These are phyloP conservation scores for Naganishia onofrii DNA, from an alignment of 768 basidiomycete species.

Conservation along the genomic window DNA sequence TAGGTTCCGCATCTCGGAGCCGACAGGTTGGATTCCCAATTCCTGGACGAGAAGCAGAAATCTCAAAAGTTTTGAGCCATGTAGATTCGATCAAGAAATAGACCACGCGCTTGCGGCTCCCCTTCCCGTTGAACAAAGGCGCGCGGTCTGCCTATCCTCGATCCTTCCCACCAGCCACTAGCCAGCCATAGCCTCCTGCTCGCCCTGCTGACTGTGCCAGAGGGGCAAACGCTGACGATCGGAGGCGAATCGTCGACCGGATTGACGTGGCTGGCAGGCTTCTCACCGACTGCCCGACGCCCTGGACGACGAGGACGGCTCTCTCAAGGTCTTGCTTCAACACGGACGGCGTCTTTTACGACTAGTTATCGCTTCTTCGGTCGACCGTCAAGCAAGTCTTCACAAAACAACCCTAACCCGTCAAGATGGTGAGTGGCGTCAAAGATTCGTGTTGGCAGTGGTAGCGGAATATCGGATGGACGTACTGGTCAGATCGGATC, in stretches of 20 bases:
- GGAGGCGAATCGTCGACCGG: constrained; percentile 24
- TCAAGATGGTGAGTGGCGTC: constrained; percentile 21
- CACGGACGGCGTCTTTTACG: constrained; percentile 12
- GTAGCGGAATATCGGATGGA: not conserved
- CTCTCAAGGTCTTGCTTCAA: constrained; percentile 23
- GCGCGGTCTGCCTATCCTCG: not conserved
- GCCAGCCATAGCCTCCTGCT: not conserved
- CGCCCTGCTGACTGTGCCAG: not conserved
- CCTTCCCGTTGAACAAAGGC: not conserved
- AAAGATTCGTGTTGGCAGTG: not conserved
- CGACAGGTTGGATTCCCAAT: not conserved
- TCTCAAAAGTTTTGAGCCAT: not conserved
- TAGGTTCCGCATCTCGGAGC: not conserved
- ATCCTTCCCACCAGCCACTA: not conserved
- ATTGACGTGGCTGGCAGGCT: constrained; percentile 11
- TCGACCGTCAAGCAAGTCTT: constrained; percentile 28
- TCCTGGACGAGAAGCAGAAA: not conserved
- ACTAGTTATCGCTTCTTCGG: constrained; percentile 3
- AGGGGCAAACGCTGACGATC: constrained; percentile 15
- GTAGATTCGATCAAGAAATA: not conserved
- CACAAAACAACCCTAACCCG: constrained; percentile 22
- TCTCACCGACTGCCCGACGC: not conserved
- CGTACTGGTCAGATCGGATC: constrained; percentile 8
- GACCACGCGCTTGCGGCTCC: not conserved
- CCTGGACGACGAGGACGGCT: constrained; percentile 7